Base-by-base conservation (phyloP, 306 rosid genomes). In the Casuarina equisetifolia region DNA sequence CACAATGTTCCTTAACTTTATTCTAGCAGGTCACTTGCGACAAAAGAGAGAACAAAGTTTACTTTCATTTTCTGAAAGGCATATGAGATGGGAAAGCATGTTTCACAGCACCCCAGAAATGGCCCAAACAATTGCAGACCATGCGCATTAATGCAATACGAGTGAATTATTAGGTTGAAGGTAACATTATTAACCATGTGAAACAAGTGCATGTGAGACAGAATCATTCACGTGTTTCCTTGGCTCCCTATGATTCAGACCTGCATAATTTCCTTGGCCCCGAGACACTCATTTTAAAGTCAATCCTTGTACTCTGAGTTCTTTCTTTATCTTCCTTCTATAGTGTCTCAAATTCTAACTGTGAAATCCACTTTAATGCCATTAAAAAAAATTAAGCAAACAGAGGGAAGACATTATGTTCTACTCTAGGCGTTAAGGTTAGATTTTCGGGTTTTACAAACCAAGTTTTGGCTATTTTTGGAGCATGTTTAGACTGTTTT, bases 221-320 rank as follows among this genome's bases (percentile, higher is more conserved):
- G 15, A 73, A 68, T 82, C 74, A 78, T 82, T 52, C 57, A 25
- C 11, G 35, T 79, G 74, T 32, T 63, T 40, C 73, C 70, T 84
- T 61, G 19, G 80, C 78, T 70, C 70, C 40, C 39, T 69, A 11
- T 61, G 73, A 76, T 76, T 55, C 81, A 45, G 66, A 55, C 63
- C 73, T 84, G 75, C 85, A 48, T 82, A 49, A 74, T 76, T 80
- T 73, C 72, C 74, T 67, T 76, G 73, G 82, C 51, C 54, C 75
- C 54, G 36, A 55, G 54, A 10, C 10, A 58, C 40, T 74, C n/a
- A 42, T 3, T 36, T 25, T 25, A 25, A 25, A 25, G 12, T 17
- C 10, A 6, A 6, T 42, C 44, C 40, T 40, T 9, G 16, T 38
- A 5, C n/a, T 64, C 6, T 38, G 9, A 19, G 9, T 12, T 15